These are phyloP conservation scores for Myriosclerotinia scirpicola DNA, from an alignment of 2,329 filamentous ascomycete genomes.

Conservation along the genomic window DNA sequence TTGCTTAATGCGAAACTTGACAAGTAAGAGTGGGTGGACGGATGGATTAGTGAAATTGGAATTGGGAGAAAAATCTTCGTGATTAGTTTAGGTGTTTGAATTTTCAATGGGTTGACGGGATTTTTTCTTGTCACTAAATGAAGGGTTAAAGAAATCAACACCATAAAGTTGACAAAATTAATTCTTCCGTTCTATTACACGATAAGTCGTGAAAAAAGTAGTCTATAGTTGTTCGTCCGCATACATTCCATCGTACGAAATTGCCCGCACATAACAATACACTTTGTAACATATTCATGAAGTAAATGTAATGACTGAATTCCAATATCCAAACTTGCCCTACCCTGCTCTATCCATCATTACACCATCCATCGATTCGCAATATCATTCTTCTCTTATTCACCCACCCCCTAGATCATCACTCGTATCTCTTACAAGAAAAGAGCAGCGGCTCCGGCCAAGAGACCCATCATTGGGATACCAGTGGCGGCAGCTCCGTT, in stretches of 20 bases:
- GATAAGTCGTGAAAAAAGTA: background rate
- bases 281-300: slow-evolving; percentile 1
- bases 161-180: background rate
- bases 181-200: slow-evolving; percentile 6
- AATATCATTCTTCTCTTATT: background rate
- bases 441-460: slow-evolving; percentile 20
- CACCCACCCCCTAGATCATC: background rate
- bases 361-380: slow-evolving; percentile 1
- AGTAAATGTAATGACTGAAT: slow-evolving; percentile 6
- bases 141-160: too few relatives aligned
- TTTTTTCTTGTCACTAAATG: too few relatives aligned
- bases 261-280: background rate
- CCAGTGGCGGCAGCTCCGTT: slow-evolving; percentile 20
- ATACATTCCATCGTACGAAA: slow-evolving; percentile 1
- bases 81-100: too few relatives aligned
- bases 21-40: too few relatives aligned
- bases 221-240: slow-evolving; percentile 4
- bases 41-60: background rate
- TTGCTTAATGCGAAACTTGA: too few relatives aligned
- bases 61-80: too few relatives aligned
- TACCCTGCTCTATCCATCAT: slow-evolving; percentile 11
- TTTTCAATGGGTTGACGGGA: too few relatives aligned
- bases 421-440: slow-evolving; percentile 15
- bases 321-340: background rate
- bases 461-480: slow-evolving; percentile 22